Percentiles rank a stretch among this genome's conserved stretches.
phyloP scores from a whole-genome alignment of 306 rosid species.

The Begonia fuchsioides region DNA sequence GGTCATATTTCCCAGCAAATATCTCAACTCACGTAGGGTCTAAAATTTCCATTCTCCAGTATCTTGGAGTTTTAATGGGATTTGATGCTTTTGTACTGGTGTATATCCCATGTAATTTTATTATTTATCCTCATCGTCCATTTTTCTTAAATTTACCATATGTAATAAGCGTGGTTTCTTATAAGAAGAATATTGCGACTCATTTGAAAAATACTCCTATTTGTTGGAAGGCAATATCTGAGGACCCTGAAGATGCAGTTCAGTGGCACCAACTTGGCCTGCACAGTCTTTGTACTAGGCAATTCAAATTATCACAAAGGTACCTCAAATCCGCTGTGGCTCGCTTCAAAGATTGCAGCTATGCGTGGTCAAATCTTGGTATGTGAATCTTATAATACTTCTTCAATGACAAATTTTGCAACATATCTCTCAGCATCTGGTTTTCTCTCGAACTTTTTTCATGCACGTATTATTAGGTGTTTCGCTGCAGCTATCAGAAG shows the following conservation, averaged over 20 bases:
- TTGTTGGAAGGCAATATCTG: slow-evolving; percentile 52
- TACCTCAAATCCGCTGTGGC: slow-evolving; percentile 78
- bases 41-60: too few relatives aligned
- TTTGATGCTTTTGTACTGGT: too few relatives aligned
- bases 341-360: slow-evolving; percentile 48
- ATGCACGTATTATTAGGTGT: slow-evolving; percentile 41
- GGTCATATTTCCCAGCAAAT: too few relatives aligned
- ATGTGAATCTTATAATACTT: slow-evolving; percentile 2
- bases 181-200: slow-evolving; percentile 4
- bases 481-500: slow-evolving; percentile 71
- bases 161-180: slow-evolving; percentile 4
- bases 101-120: too few relatives aligned
- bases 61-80: too few relatives aligned
- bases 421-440: background rate
- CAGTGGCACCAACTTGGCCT: slow-evolving; percentile 96
- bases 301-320: slow-evolving; percentile 61
- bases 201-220: too few relatives aligned
- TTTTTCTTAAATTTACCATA: too few relatives aligned
- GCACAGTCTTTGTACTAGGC: slow-evolving; percentile 68
- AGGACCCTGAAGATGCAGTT: slow-evolving; percentile 80
- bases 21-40: too few relatives aligned
- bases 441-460: slow-evolving; percentile 2
- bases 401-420: background rate
- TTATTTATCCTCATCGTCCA: too few relatives aligned
- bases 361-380: slow-evolving; percentile 93